A percentile compares a stretch with the other conserved stretches of the same genome.
Evolutionary conservation across 2,329 filamentous ascomycete species (phyloP).

Genomic region (Endocalyx cinctus): DNA sequence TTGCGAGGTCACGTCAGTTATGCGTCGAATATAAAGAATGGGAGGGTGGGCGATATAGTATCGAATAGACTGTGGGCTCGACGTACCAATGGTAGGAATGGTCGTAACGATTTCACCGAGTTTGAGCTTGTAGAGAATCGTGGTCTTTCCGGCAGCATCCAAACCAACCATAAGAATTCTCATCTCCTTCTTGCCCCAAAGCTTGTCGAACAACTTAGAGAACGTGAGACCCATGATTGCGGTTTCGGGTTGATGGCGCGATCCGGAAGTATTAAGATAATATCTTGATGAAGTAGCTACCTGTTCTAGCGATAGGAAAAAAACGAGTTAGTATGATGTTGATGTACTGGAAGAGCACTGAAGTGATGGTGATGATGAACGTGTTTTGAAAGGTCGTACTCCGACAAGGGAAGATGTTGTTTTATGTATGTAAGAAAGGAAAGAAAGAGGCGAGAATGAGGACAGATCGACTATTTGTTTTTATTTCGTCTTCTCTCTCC

Average conservation of each 20-base stretch:
- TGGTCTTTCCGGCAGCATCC: constrained; percentile 99
- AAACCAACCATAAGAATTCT: constrained; percentile 99
- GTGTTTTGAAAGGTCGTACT: too few species aligned
- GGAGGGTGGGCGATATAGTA: too few species aligned
- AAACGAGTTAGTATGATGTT: constrained; percentile 12
- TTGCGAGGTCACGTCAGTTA: constrained; percentile 17
- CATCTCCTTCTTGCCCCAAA: constrained; percentile 99
- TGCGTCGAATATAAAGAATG: too few species aligned
- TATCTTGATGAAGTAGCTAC: too few species aligned
- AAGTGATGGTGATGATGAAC: constrained; percentile 11
- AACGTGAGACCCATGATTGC: constrained; percentile 96
- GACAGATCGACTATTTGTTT: constrained; percentile 28
- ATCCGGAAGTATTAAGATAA: constrained; percentile 25
- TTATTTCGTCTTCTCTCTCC: too few species aligned
- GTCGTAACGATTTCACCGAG: constrained; percentile 98
- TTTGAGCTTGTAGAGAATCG: constrained; percentile 99
- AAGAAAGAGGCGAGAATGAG: constrained; percentile 10
- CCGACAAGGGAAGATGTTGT: too few species aligned
- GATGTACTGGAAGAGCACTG: too few species aligned
- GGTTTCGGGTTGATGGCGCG: constrained; percentile 39
- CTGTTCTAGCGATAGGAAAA: too few species aligned
- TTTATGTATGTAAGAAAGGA: constrained; percentile 8
- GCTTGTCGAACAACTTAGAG: constrained; percentile 92
- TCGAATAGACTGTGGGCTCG: too few species aligned
- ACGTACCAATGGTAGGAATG: constrained; percentile 92